phyloP scores from a whole-genome alignment of 1,139 yeast genomes.

The Blastobotrys proliferans region DNA sequence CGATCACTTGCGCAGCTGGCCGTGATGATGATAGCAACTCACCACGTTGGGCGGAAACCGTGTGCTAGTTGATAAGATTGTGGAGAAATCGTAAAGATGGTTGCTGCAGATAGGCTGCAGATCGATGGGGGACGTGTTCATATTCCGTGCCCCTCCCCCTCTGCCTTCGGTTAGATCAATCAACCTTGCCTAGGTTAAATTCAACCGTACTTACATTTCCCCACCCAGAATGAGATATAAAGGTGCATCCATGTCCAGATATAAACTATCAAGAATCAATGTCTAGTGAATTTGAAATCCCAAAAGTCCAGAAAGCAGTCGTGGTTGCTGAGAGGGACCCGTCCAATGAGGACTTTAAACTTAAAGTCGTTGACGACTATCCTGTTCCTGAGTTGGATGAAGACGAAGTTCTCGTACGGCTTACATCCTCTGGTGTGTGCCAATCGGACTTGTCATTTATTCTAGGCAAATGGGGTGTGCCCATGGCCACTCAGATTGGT shows the following conservation, averaged over 20 bases:
- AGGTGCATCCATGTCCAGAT: no score
- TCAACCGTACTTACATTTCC: no score
- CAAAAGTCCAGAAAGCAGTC: constrained; percentile 28
- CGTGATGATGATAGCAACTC: no score
- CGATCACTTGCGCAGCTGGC: no score
- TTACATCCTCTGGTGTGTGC: constrained; percentile 37
- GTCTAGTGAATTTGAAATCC: constrained; percentile 17
- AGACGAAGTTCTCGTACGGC: constrained; percentile 29
- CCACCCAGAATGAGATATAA: no score
- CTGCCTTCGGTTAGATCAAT: no score
- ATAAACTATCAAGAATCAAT: background rate
- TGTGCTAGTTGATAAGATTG: background rate
- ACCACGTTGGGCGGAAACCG: no score
- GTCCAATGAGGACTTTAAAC: constrained; percentile 17
- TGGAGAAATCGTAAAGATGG: background rate
- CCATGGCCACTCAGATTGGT: constrained; percentile 50
- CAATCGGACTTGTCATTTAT: constrained; percentile 36
- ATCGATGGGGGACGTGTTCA: no score
- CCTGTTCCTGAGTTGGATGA: constrained; percentile 31
- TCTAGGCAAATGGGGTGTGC: constrained; percentile 32
- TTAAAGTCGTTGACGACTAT: constrained; percentile 23
- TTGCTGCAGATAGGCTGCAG: background rate
- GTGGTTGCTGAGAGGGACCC: constrained; percentile 21
- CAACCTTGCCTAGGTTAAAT: no score
- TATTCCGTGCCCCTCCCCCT: no score